These are phyloP conservation scores for Thielaviopsis musarum DNA, from an alignment of 2,329 filamentous ascomycete genomes.

Conservation along the genomic window DNA sequence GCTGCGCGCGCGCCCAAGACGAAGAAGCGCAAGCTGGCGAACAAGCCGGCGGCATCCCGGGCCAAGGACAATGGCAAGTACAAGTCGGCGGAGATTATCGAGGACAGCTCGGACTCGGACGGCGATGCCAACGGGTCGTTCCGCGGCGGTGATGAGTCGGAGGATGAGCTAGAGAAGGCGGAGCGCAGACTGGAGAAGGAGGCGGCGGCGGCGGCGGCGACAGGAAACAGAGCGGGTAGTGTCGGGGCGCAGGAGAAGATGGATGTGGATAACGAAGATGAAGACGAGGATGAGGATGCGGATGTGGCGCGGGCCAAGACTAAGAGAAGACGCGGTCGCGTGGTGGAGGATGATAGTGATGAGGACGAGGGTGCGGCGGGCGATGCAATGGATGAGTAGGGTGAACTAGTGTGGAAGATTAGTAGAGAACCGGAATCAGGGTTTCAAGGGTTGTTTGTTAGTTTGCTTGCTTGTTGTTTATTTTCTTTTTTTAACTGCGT, in stretches of 20 bases:
- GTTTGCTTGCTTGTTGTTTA: neutral
- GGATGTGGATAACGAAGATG: slow-evolving; percentile 31
- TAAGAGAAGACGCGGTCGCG: slow-evolving; percentile 27
- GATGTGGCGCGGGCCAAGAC: slow-evolving; percentile 28
- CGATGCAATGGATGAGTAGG: slow-evolving; percentile 10
- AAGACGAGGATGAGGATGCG: slow-evolving; percentile 32
- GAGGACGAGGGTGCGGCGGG: slow-evolving; percentile 31
- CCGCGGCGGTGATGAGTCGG: slow-evolving; percentile 12
- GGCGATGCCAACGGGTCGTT: slow-evolving; percentile 17
- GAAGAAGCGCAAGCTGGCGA: slow-evolving; percentile 44
- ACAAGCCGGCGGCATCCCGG: slow-evolving; percentile 23
- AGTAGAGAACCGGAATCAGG: neutral
- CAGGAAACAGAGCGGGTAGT: slow-evolving; percentile 3
- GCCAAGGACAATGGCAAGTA: slow-evolving; percentile 37
- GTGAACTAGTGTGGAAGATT: neutral
- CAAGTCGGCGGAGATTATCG: slow-evolving; percentile 72
- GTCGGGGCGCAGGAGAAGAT: slow-evolving; percentile 24
- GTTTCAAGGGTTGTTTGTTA: neutral
- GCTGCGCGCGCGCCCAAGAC: slow-evolving; percentile 30
- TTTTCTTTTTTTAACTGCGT: too few relatives aligned
- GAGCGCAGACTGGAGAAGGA: slow-evolving; percentile 18
- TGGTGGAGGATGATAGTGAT: slow-evolving; percentile 34
- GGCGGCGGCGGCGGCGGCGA: neutral
- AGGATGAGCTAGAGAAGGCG: slow-evolving; percentile 19
- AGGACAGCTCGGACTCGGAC: slow-evolving; percentile 26